phyloP scores from a whole-genome alignment of 352 stramenopile genomes.

The Pseudoperonospora humuli region DNA sequence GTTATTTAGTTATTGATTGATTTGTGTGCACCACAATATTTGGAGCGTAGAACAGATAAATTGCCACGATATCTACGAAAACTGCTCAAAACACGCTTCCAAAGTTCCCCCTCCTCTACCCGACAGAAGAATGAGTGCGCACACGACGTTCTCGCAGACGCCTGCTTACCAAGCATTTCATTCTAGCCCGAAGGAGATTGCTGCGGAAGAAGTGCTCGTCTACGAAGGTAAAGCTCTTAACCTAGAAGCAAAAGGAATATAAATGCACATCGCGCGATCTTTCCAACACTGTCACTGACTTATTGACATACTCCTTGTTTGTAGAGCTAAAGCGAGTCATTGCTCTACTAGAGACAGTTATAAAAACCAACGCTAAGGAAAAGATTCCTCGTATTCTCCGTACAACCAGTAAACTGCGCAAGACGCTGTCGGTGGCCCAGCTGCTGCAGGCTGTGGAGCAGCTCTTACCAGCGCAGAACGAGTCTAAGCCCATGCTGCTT shows the following conservation, averaged over 20 bases:
- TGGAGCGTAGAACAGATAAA: too few species aligned
- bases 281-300: neutral
- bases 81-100: neutral
- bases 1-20: too few species aligned
- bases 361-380: constrained; percentile 83
- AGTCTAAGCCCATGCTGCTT: constrained; percentile 46
- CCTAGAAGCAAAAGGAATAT: neutral
- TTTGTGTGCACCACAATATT: too few species aligned
- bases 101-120: neutral
- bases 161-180: constrained; percentile 42
- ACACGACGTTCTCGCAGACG: constrained; percentile 72
- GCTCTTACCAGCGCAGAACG: constrained; percentile 54
- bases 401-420: constrained; percentile 75
- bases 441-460: constrained; percentile 53
- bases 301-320: constrained; percentile 10
- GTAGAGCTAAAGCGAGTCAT: constrained; percentile 74
- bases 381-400: constrained; percentile 75
- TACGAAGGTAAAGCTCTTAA: constrained; percentile 39
- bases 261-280: constrained; percentile 10
- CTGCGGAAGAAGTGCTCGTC: constrained; percentile 47
- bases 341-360: constrained; percentile 56
- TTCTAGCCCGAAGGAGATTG: constrained; percentile 39
- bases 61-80: neutral
- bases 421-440: constrained; percentile 56
- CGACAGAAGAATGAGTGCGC: constrained; percentile 58